Conservation (phyloP, 2,329 filamentous ascomycete species). For the Venturiaceae sp. region DNA sequence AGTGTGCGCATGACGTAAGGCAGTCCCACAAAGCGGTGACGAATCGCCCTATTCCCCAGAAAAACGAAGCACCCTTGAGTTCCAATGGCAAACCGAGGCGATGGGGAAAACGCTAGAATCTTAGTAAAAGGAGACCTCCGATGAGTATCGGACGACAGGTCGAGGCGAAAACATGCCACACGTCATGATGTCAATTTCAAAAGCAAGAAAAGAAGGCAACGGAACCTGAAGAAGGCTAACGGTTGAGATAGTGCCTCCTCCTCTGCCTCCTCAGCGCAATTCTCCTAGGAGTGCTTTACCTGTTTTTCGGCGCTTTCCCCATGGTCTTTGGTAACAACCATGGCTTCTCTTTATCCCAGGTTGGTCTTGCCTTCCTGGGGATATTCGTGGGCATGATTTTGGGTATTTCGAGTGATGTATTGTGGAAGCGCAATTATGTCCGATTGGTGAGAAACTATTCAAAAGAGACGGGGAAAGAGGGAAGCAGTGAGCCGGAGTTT, state of each 20-base stretch:
- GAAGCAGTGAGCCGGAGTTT: conserved; percentile 73
- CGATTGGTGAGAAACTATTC: conserved; percentile 3
- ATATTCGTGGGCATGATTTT: conserved; percentile 9
- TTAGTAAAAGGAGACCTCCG: background rate
- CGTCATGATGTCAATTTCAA: background rate
- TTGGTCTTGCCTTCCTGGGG: conserved; percentile 54
- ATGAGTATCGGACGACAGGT: background rate
- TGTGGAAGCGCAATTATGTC: conserved; percentile 7
- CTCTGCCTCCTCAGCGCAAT: conserved; percentile 68
- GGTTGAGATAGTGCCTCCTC: conserved; percentile 42
- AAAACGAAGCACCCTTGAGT: background rate
- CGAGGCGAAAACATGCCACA: background rate
- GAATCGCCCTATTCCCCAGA: background rate
- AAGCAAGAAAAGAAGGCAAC: background rate
- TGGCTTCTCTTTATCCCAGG: conserved; percentile 60
- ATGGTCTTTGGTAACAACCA: conserved; percentile 59
- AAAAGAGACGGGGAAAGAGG: conserved; percentile 16
- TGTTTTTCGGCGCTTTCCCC: conserved; percentile 72
- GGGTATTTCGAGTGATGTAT: conserved; percentile 1
- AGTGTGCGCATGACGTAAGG: background rate
- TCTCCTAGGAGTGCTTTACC: conserved; percentile 63
- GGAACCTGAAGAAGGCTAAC: background rate
- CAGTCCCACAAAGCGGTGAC: background rate
- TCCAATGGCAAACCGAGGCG: background rate
- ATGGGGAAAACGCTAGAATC: background rate